Evolutionary conservation across 2,329 filamentous ascomycete genomes (phyloP), one percentile per base, ranked within the genome.

Genomic region (Fusarium circinatum): DNA sequence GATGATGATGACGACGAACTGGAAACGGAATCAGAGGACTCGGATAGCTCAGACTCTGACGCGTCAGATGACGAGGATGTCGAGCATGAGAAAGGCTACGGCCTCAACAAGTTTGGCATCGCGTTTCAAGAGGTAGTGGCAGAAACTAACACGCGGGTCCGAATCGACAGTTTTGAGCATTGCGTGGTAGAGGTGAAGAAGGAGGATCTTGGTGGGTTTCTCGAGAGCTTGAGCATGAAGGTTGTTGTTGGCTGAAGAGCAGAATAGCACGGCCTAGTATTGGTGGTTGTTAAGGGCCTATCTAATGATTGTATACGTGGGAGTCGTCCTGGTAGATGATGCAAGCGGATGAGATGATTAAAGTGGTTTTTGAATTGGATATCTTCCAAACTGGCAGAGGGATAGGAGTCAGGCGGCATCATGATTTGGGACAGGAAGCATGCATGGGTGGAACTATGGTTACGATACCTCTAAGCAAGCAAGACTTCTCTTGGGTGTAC

Each of bases 171-270:
- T 82, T 99, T 99, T 79, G 96, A 99, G 83, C 94, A 98, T 81
- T 97, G 94, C 79, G 96, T 98, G 13, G 95, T 98, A 52, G 96
- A 99, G 82, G 96, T 99, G n/a, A 92, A 92, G 83, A 98, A 98
- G 85, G 96, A 98, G 80, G 96, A 98, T 83, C 84, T 99, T 34
- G 90, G 91, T 22, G 94, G 92, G 0, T 99, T 99, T 81, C 85
- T 99, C 75, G 96, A 99, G 85, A 92, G 92, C 63, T 83, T 99
- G 80, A 98, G 95, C 83, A 92, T 95, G 89, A 97, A 97, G 88
- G 91, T 91, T 64, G 95, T 98, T 24, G 92, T 92, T 62, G 89
- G 90, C 48, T 92, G 80, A 70, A 52, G 14, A 32, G 39, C 12
- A 18, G 18, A 18, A 36, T 30, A 32, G 26, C 13, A 30, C 18